Conservation (phyloP, 768 basidiomycete species). For the Mycena leptocephala region DNA sequence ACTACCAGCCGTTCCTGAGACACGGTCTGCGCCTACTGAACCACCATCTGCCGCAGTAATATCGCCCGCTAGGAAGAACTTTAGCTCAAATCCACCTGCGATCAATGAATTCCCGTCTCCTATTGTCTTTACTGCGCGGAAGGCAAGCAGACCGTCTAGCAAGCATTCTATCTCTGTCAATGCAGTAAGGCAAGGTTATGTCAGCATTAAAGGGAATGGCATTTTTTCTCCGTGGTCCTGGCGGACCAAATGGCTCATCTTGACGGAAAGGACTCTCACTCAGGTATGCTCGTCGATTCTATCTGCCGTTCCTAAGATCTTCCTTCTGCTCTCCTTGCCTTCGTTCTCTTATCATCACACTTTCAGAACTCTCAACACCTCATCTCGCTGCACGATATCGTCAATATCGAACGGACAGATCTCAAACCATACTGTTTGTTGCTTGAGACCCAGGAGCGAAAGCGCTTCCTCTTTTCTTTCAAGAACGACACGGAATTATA, state of each 20-base stretch:
- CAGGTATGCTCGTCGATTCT: constrained; percentile 34
- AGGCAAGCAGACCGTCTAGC: too few relatives aligned
- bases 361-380: constrained; percentile 60
- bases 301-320: too few relatives aligned
- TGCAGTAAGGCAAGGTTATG: constrained; percentile 70
- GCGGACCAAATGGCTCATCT: constrained; percentile 90
- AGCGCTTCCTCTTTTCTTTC: constrained; percentile 84
- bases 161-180: neutral
- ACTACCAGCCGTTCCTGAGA: too few relatives aligned
- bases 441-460: constrained; percentile 85
- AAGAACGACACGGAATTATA: constrained; percentile 99
- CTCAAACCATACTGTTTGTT: constrained; percentile 95
- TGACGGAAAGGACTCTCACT: constrained; percentile 84
- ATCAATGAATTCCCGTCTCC: too few relatives aligned
- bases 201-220: constrained; percentile 94
- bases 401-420: constrained; percentile 93
- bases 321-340: too few relatives aligned
- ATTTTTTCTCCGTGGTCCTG: constrained; percentile 91
- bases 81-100: too few relatives aligned
- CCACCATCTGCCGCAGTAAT: too few relatives aligned
- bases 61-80: too few relatives aligned
- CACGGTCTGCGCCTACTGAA: too few relatives aligned
- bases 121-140: too few relatives aligned
- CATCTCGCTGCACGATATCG: constrained; percentile 83
- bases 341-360: neutral